Base-by-base conservation (phyloP, 352 stramenopile genomes). In the Phytophthora lateralis region DNA sequence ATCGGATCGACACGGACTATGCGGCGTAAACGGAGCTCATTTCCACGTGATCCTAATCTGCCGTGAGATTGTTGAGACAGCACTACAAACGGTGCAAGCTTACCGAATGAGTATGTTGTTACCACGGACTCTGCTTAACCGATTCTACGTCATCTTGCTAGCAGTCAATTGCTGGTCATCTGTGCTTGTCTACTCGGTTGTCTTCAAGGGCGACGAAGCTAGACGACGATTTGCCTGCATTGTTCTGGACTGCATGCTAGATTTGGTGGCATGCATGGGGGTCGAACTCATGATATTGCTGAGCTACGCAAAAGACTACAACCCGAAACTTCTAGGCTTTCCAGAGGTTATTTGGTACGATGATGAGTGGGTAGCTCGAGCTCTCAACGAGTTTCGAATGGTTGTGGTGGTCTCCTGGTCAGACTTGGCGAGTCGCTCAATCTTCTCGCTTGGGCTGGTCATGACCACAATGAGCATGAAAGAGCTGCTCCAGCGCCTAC, bases 61-160 rank as follows among this genome's bases (percentile, higher is more conserved):
- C 2, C 63, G 63, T 3, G 68, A 73, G 42, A 42, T 73, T 0
- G 18, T 66, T 5, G 59, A 76, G 26, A 71, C 63, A 4, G 42
- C 52, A 0, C 39, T 76, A 26, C 68, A 76, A 12, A 60, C 49
- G 8, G 4, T 66, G 1, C 67, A 75, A 38, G 57, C 67, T 4
- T 75, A 75, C 39, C 32, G 55, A 10, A 72, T 75, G 67, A 75
- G 67, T 35, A 3, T 32, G 10, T 27, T 69, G 14, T 53, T 75
- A 4, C 52, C 67, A 20, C 34, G 55, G 10, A 53, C 59, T 2
- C 56, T 66, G 34, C 58, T 81, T 34, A 75, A 81, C 27, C 55
- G 60, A 0, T 66, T 78, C 24, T 76, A 71, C 41, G 73, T 74
- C 4, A 20, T 56, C 14, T 21, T 81, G 15, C 37, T 81, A 10